Conservation (phyloP, 768 basidiomycete species). For the Serpula lacrymans region DNA sequence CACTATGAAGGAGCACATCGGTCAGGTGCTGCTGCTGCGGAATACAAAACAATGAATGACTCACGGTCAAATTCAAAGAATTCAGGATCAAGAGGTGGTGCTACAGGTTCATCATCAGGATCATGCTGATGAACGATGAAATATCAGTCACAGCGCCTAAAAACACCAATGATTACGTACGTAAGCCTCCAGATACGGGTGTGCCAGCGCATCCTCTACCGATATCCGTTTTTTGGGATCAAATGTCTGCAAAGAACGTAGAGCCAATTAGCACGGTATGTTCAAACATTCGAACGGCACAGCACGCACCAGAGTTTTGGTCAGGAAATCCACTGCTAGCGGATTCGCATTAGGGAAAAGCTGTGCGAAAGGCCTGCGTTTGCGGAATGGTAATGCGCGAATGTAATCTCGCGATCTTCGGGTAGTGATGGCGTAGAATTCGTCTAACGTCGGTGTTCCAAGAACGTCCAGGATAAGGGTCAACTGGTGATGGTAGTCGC, state of each 20-base stretch:
- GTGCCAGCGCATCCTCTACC: constrained; percentile 91
- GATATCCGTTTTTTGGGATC: constrained; percentile 97
- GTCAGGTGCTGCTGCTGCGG: neutral
- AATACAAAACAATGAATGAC: constrained; percentile 30
- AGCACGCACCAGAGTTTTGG: constrained; percentile 69
- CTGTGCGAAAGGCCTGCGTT: constrained; percentile 74
- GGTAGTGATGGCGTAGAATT: constrained; percentile 96
- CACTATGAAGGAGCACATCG: constrained; percentile 38
- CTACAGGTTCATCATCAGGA: constrained; percentile 94
- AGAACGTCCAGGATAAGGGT: constrained; percentile 94
- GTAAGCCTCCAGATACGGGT: constrained; percentile 93
- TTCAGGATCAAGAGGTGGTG: constrained; percentile 90
- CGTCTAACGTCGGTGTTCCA: constrained; percentile 94
- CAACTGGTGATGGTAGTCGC: constrained; percentile 95
- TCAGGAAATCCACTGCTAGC: constrained; percentile 70
- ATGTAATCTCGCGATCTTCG: constrained; percentile 92
- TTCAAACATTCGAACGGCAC: neutral
- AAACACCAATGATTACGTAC: constrained; percentile 37
- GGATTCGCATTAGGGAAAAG: constrained; percentile 92
- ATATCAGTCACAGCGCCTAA: constrained; percentile 8
- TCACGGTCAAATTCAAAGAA: constrained; percentile 97
- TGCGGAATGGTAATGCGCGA: constrained; percentile 90
- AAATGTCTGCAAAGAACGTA: constrained; percentile 62
- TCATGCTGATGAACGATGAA: constrained; percentile 58
- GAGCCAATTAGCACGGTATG: neutral